Base-by-base conservation (phyloP, 2,329 filamentous ascomycete species). In the Penicillium frequentans region DNA sequence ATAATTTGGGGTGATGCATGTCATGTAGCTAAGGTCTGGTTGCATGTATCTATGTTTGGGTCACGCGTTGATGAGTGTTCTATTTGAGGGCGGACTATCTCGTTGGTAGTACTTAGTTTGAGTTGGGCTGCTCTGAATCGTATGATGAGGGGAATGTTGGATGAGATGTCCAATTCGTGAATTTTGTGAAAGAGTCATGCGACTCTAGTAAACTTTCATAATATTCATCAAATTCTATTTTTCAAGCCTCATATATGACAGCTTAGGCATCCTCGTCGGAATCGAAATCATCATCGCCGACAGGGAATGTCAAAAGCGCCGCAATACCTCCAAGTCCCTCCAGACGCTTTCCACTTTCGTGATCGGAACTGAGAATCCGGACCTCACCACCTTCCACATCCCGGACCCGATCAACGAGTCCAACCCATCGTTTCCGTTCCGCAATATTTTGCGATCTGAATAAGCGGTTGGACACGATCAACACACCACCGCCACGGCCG, bases 331-430 rank as follows among this genome's bases (percentile, higher is more conserved):
- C 93, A 58, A 98, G 73, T 13, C 87, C 89, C 64, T 93, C 90
- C 14, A 99, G 76, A 58, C 92, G 82, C 77, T 89, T 89, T 1
- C 95, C 95, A 72, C 93, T 97, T 78, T 97, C 93, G 73, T 98
- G 93, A 69, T 96, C 89, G 67, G 90, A 93, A 73, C 93, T 98
- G 27, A 98, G 77, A n/a, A 98, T 85, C 53, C 90, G 82, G 1
- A 91, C 90, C 63, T 97, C 92, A 1, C 93, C 95, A 5, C 93
- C 95, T 62, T 91, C 88, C 3, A 81, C 77, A 52, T 87, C 87
- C 63, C 87, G 86, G n/a, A 98, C 93, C 60, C 87, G 88, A 72
- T 98, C 93, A 3, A 98, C 93, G 46, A 98, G 81, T 9, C 79
- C 79, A 1, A 98, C 93, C 81, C 93, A 98, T 61, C 87, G 84